phyloP scores from a whole-genome alignment of 768 basidiomycete species.

The Tricholoma saponaceum region DNA sequence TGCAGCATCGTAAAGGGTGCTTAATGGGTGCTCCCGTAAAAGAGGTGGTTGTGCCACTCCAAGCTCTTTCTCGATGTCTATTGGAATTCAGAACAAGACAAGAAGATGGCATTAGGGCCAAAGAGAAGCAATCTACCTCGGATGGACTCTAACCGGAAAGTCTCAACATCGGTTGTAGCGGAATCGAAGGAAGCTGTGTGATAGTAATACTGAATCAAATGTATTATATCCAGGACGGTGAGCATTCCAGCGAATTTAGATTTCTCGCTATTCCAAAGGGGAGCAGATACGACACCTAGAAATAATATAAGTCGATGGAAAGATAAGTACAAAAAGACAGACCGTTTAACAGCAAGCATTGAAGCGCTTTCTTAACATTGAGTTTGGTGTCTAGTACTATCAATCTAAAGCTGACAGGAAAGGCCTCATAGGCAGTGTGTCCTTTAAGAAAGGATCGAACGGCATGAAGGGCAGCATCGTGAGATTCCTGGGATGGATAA shows the following conservation, averaged over 20 bases:
- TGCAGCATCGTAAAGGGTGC: slow-evolving; percentile 87
- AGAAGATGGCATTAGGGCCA: slow-evolving; percentile 1
- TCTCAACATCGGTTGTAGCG: slow-evolving; percentile 88
- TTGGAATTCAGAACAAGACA: slow-evolving; percentile 3
- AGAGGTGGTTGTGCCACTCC: slow-evolving; percentile 92
- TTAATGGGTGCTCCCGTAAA: slow-evolving; percentile 81
- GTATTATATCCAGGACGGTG: slow-evolving; percentile 98
- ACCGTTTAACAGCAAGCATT: slow-evolving; percentile 85
- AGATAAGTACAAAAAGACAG: slow-evolving; percentile 7
- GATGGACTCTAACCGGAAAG: slow-evolving; percentile 82
- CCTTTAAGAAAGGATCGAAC: slow-evolving; percentile 84
- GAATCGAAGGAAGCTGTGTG: slow-evolving; percentile 80
- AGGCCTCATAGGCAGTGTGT: slow-evolving; percentile 91
- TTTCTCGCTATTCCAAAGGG: slow-evolving; percentile 94
- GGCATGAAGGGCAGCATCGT: slow-evolving; percentile 60
- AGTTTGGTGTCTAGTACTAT: slow-evolving; percentile 96
- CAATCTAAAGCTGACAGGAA: slow-evolving; percentile 93
- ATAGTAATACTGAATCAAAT: slow-evolving; percentile 98
- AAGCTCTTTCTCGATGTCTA: slow-evolving; percentile 92
- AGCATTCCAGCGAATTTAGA: slow-evolving; percentile 97
- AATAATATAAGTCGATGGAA: slow-evolving; percentile 7
- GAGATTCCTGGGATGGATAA: slow-evolving; percentile 52
- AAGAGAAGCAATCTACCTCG: slow-evolving; percentile 52
- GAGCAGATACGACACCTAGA: slow-evolving; percentile 94
- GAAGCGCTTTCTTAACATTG: slow-evolving; percentile 91